Evolutionary conservation across 1,284 basidiomycete species (phyloP).

Genomic region (Mycosarcoma mackinlayi): DNA sequence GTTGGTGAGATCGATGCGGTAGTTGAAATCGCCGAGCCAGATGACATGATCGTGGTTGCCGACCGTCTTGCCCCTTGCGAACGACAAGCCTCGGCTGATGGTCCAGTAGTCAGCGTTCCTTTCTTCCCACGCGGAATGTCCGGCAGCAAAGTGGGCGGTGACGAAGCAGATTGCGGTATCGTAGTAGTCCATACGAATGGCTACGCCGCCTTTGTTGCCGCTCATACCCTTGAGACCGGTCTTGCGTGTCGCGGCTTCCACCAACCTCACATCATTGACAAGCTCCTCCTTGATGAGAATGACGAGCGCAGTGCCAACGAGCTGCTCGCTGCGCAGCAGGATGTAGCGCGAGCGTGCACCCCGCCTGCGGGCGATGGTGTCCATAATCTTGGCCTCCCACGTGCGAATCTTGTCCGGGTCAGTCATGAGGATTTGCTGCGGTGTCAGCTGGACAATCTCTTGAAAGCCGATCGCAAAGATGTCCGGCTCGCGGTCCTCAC

Average conservation of each 20-base stretch:
- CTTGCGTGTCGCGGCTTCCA: conserved; percentile 93
- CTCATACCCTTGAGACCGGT: conserved; percentile 96
- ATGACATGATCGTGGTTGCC: conserved; percentile 86
- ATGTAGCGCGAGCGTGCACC: conserved; percentile 81
- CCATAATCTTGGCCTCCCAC: conserved; percentile 87
- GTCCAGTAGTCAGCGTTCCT: conserved; percentile 92
- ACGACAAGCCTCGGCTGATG: conserved; percentile 83
- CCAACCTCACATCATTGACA: conserved; percentile 82
- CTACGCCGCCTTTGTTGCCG: conserved; percentile 90
- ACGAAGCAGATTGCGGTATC: conserved; percentile 94
- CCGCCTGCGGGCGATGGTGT: conserved; percentile 78
- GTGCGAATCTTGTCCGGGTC: conserved; percentile 82
- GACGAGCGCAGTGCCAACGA: conserved; percentile 93
- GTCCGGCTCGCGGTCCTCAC: conserved; percentile 66
- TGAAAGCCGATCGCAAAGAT: conserved; percentile 78
- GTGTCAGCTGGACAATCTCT: conserved; percentile 95
- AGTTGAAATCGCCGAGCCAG: conserved; percentile 95
- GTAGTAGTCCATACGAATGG: conserved; percentile 87
- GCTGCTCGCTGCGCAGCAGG: conserved; percentile 89
- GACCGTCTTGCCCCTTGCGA: conserved; percentile 88
- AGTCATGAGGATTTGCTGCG: conserved; percentile 90
- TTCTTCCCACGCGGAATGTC: conserved; percentile 87
- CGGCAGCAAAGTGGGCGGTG: conserved; percentile 94
- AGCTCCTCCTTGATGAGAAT: conserved; percentile 83
- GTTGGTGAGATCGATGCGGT: conserved; percentile 88